Conservation (phyloP, 2,329 filamentous ascomycete species). For the Cladophialophora chaetospira region DNA sequence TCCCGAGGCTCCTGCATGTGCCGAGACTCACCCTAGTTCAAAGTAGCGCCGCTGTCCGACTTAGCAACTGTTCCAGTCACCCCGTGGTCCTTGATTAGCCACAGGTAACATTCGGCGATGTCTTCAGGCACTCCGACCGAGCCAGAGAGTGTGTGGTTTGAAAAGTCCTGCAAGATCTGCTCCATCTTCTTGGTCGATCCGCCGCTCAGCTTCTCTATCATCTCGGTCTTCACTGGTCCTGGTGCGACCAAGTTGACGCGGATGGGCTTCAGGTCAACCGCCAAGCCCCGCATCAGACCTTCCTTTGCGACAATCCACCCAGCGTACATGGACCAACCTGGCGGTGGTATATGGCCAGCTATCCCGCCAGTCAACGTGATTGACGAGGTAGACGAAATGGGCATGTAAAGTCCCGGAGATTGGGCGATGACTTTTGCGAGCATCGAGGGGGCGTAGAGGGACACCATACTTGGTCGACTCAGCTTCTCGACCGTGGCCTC, state of each 20-base stretch:
- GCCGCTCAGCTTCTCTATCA: slow-evolving; percentile 34
- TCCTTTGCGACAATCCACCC: slow-evolving; percentile 35
- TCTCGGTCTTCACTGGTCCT: slow-evolving; percentile 44
- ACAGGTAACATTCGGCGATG: slow-evolving; percentile 48
- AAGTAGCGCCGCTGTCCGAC: slow-evolving; percentile 47
- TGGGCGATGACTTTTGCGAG: slow-evolving; percentile 44
- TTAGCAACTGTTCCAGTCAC: slow-evolving; percentile 40
- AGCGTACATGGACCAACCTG: slow-evolving; percentile 47
- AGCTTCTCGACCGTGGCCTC: slow-evolving; percentile 34
- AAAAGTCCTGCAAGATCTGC: slow-evolving; percentile 40
- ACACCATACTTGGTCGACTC: slow-evolving; percentile 37
- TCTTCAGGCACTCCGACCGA: slow-evolving; percentile 39
- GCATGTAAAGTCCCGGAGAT: too few species aligned
- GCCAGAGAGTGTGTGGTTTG: slow-evolving; percentile 35
- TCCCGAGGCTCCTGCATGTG: too few species aligned
- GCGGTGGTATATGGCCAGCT: slow-evolving; percentile 53
- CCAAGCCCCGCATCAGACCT: slow-evolving; percentile 41
- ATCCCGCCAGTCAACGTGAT: slow-evolving; percentile 46
- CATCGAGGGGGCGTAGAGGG: slow-evolving; percentile 39
- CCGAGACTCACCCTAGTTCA: too few species aligned
- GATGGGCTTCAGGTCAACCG: slow-evolving; percentile 47
- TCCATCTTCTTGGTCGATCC: slow-evolving; percentile 16
- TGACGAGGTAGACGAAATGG: slow-evolving; percentile 34
- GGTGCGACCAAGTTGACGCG: slow-evolving; percentile 47
- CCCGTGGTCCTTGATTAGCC: slow-evolving; percentile 48